These are phyloP conservation scores for Chloris gayana DNA, from an alignment of 176 grass and related monocot genomes.

Conservation along the genomic window DNA sequence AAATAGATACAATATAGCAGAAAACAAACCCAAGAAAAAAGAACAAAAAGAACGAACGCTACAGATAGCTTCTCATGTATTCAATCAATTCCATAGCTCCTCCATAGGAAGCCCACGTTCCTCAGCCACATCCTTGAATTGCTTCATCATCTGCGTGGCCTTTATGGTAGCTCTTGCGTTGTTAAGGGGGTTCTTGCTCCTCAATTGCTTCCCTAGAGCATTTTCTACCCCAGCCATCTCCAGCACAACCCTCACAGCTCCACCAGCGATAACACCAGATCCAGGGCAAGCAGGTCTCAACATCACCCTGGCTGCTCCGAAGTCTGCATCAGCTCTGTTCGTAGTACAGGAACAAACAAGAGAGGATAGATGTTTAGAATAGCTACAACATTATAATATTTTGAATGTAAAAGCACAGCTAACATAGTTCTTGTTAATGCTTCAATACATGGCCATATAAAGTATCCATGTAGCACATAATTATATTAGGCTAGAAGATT, in stretches of 20 bases:
- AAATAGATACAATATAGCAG: constrained; percentile 35
- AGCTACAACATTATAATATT: neutral
- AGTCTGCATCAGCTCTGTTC: constrained; percentile 72
- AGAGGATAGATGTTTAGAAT: constrained; percentile 19
- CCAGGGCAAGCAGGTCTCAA: constrained; percentile 88
- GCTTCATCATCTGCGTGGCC: constrained; percentile 73
- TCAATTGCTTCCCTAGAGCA: constrained; percentile 86
- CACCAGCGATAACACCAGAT: constrained; percentile 79
- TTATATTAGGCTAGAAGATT: neutral
- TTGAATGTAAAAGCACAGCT: neutral
- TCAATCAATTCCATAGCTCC: constrained; percentile 86
- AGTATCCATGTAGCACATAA: neutral
- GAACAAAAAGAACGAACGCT: neutral
- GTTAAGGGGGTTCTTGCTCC: constrained; percentile 81
- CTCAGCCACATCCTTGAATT: constrained; percentile 60
- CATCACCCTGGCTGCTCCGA: constrained; percentile 84
- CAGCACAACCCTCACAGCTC: constrained; percentile 74
- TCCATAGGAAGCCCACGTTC: constrained; percentile 82
- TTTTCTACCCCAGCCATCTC: constrained; percentile 91
- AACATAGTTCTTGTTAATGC: neutral
- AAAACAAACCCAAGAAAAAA: constrained; percentile 29
- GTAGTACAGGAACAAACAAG: constrained; percentile 21
- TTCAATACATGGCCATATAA: neutral
- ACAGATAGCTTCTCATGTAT: neutral
- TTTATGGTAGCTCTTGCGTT: constrained; percentile 84